Conservation (phyloP, 176 grass and related monocot species). For the Miscanthus lutarioriparius region DNA sequence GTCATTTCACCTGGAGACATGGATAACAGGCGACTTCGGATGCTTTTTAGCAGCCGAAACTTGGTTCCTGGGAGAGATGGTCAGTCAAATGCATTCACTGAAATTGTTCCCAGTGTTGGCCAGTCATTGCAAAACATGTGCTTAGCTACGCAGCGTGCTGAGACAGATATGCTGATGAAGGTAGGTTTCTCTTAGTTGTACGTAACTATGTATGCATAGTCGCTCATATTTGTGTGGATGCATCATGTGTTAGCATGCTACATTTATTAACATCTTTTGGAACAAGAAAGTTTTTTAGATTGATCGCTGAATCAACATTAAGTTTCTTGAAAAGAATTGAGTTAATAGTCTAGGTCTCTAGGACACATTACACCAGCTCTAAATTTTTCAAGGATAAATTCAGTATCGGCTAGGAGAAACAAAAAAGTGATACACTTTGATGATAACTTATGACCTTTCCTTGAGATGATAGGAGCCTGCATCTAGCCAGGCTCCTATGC, state of each 20-base stretch:
- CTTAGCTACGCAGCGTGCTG: conserved; percentile 35
- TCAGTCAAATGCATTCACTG: conserved; percentile 48
- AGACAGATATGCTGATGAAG: conserved; percentile 82
- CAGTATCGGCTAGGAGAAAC: not conserved
- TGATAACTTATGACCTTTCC: not conserved
- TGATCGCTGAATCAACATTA: not conserved
- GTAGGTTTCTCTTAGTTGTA: conserved; percentile 26
- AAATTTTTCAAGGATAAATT: not conserved
- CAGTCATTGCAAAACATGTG: conserved; percentile 54
- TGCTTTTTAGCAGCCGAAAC: conserved; percentile 63
- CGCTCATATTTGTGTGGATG: not conserved
- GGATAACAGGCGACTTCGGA: conserved; percentile 69
- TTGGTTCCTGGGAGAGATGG: conserved; percentile 60
- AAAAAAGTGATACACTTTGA: not conserved
- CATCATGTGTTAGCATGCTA: not conserved
- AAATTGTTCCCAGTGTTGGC: conserved; percentile 55
- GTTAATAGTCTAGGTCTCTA: not conserved
- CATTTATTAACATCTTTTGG: not conserved
- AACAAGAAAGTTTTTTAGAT: not conserved
- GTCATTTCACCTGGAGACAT: conserved; percentile 57
- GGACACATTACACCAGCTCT: not conserved
- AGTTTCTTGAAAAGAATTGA: not conserved
- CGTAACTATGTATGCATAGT: not conserved
- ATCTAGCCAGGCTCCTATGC: too few relatives aligned
- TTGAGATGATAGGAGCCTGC: not conserved